Evolutionary conservation across 169 alveolate genomes (phyloP).

Genomic region (Plasmodium cynomolgi): DNA sequence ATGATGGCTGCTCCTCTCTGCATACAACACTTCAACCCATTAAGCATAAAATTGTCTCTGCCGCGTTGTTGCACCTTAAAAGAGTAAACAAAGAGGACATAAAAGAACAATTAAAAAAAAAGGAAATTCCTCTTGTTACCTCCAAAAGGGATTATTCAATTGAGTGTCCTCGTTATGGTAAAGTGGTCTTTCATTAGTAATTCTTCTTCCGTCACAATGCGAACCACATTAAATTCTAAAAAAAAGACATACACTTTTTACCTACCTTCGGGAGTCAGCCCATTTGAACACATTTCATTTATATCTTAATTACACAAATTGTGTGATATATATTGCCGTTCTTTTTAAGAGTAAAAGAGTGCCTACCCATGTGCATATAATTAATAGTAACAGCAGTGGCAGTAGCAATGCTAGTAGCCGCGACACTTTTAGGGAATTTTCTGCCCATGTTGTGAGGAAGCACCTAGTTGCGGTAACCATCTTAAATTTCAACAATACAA

Average conservation of each 20-base stretch:
- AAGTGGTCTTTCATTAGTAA: too few species aligned
- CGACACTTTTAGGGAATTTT: neutral
- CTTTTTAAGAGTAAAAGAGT: neutral
- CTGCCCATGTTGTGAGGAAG: neutral
- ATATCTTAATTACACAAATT: neutral
- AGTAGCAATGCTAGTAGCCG: neutral
- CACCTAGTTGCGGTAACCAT: neutral
- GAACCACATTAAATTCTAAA: neutral
- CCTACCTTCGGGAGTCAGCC: neutral
- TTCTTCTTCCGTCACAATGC: neutral
- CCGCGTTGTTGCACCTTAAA: neutral
- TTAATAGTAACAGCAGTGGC: neutral
- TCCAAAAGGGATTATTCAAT: neutral
- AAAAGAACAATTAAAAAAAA: neutral
- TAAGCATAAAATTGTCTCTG: neutral
- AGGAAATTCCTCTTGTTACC: neutral
- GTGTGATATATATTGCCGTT: neutral
- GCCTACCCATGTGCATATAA: neutral
- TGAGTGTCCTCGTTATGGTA: too few species aligned
- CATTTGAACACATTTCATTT: neutral
- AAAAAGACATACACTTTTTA: neutral
- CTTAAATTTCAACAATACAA: neutral
- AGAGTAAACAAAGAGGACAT: neutral
- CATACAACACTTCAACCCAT: neutral
- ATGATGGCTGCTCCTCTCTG: too few species aligned